Conservation (phyloP, 1,284 basidiomycete genomes). For the Rhodotorula sp. region DNA sequence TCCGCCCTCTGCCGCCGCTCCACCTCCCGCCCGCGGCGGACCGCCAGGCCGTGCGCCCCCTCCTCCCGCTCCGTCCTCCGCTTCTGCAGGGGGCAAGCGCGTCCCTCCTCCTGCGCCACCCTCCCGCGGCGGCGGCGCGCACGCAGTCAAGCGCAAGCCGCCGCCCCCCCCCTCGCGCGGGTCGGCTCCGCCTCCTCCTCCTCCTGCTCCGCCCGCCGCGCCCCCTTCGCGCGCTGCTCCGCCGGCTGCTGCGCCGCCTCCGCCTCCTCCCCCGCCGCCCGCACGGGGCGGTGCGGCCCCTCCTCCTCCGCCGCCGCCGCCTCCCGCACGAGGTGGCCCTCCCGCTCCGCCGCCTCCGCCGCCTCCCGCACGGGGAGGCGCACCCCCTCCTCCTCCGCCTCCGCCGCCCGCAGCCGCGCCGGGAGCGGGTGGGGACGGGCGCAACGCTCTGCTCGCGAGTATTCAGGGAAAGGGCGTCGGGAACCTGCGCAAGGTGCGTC, state of each 20-base stretch:
- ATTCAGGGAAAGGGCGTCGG: conserved; percentile 71
- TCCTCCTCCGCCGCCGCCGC: conserved; percentile 3
- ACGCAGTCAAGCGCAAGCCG: conserved; percentile 34
- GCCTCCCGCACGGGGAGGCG: conserved; percentile 7
- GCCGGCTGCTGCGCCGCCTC: conserved; percentile 8
- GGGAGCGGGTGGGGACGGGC: conserved; percentile 39
- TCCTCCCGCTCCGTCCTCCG: background rate
- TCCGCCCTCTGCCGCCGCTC: conserved; percentile 13
- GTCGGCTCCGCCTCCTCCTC: conserved; percentile 20
- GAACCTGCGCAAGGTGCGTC: conserved; percentile 68
- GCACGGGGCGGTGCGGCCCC: background rate
- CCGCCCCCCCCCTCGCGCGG: conserved; percentile 32
- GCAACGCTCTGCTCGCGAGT: conserved; percentile 65
- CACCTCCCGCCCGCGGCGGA: conserved; percentile 10
- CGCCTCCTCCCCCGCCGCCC: conserved; percentile 1
- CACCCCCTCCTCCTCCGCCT: conserved; percentile 7
- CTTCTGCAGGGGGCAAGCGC: conserved; percentile 1
- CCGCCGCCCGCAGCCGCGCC: background rate
- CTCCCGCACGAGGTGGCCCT: background rate
- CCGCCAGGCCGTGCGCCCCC: conserved; percentile 19
- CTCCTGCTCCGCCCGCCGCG: conserved; percentile 12
- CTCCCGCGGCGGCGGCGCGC: conserved; percentile 14
- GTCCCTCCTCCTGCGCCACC: conserved; percentile 36
- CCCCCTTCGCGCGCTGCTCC: conserved; percentile 1
- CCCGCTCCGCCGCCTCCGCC: conserved; percentile 16